A percentile compares a stretch with the other conserved stretches of the same genome.
Evolutionary conservation across 192 early-diverging fungal species (phyloP).

Genomic region (Lobosporangium transversale): DNA sequence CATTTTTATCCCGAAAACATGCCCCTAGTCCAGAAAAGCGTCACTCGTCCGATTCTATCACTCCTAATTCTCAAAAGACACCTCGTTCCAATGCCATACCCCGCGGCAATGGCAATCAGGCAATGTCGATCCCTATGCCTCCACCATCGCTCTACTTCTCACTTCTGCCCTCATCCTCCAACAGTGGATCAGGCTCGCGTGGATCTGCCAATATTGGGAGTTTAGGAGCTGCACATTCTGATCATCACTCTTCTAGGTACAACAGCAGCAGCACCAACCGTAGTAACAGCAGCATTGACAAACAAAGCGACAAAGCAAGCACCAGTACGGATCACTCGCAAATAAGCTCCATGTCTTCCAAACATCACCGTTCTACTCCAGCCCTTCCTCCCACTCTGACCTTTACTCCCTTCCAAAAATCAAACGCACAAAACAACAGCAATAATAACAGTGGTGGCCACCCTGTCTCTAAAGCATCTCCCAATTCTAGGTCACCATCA

Average conservation of each 20-base stretch:
- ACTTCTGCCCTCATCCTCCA: slow-evolving; percentile 11
- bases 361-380: slow-evolving; percentile 24
- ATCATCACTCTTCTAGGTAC: slow-evolving; percentile 7
- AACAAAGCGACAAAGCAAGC: no score
- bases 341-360: no score
- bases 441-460: neutral
- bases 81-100: slow-evolving; percentile 20
- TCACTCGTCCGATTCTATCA: slow-evolving; percentile 17
- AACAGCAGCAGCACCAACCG: neutral
- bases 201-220: neutral
- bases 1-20: neutral
- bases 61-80: slow-evolving; percentile 3
- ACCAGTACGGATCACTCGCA: no score
- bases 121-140: slow-evolving; percentile 47
- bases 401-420: slow-evolving; percentile 1
- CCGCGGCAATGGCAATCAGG: slow-evolving; percentile 43
- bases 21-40: neutral
- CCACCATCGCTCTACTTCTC: slow-evolving; percentile 35
- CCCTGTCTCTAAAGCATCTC: neutral
- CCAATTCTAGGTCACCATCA: slow-evolving; percentile 9
- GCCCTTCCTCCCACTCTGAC: neutral
- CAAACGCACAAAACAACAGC: neutral
- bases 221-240: slow-evolving; percentile 9
- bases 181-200: neutral
- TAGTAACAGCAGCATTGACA: neutral